Evolutionary conservation across 2,329 filamentous ascomycete genomes (phyloP).

Genomic region (Hypoxylon sp.): DNA sequence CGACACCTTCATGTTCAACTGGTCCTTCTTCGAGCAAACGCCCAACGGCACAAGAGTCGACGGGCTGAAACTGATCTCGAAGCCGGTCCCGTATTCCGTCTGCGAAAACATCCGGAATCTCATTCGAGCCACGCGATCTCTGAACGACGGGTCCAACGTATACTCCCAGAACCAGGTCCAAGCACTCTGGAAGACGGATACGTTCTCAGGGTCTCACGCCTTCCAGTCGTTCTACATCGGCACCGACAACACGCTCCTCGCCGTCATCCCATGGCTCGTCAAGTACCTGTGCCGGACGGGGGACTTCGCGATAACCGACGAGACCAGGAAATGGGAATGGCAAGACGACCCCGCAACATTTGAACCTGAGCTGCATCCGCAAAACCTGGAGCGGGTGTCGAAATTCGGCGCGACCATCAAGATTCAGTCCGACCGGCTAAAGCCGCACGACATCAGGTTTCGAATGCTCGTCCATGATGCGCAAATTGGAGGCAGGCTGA

Average conservation of each 20-base stretch:
- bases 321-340: neutral
- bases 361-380: neutral
- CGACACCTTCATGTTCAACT: slow-evolving; percentile 15
- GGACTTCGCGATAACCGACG: neutral
- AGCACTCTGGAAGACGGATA: neutral
- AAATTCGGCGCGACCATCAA: neutral
- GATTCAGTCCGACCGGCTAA: neutral
- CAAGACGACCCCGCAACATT: too few relatives aligned
- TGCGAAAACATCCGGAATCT: slow-evolving; percentile 9
- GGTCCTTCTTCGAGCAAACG: neutral
- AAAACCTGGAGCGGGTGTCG: neutral
- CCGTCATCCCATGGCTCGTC: neutral
- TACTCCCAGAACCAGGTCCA: neutral
- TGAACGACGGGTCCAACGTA: neutral
- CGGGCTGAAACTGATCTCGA: neutral
- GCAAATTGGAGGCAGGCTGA: neutral
- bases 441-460: neutral
- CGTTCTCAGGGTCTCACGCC: neutral
- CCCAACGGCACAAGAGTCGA: neutral
- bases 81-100: neutral
- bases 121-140: neutral
- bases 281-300: neutral
- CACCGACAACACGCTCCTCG: neutral
- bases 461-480: neutral
- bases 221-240: neutral